Evolutionary conservation across 2,329 filamentous ascomycete species (phyloP), one percentile per base, ranked within the genome.

Genomic region (Colletotrichum abscissum): DNA sequence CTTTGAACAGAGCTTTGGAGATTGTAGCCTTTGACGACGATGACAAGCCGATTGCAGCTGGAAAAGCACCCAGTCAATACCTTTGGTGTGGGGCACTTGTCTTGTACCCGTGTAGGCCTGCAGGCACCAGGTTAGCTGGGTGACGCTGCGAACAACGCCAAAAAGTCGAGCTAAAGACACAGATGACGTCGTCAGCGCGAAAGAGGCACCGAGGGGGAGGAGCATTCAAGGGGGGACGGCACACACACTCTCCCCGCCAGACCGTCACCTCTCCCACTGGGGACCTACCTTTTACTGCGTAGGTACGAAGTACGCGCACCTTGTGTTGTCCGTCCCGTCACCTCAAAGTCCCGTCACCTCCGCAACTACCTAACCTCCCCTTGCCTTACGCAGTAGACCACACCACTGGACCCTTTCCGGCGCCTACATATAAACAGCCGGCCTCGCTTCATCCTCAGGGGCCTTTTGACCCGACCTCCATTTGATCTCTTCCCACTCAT

Each of bases 131-230:
- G 60, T 54, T 73, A 66, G 67, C 67, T 73, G 22, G 62, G 71
- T 73, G 67, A 73, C 67, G 71, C 62, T 65, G 67, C 71, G 67
- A 66, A 71, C 67, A 62, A 73, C 70, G 55, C 72, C 65, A 60
- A 67, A 67, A 72, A 63, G 59, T 56, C 54, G 66, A 74, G 67
- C 74, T 75, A 75, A 55, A 57, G 49, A 26, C 56, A 69, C 65
- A 22, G 67, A 75, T 75, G 74, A 75, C 74, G 74, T 75, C 73
- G 74, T 65, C 73, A 73, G 55, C 46, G 46, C 63, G 74, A 67
- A 74, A 63, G 72, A 75, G 72, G 72, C 74, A 74, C 73, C 57
- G 24, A 16, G 28, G 52, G 68, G 60, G 67, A 30, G n/a, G 63
- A 7, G 46, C 46, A 55, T 22, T 38, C 33, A 24, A 65, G 52